Base-by-base conservation (phyloP, 2,329 filamentous ascomycete species). In the Simplicillium aogashimaense region DNA sequence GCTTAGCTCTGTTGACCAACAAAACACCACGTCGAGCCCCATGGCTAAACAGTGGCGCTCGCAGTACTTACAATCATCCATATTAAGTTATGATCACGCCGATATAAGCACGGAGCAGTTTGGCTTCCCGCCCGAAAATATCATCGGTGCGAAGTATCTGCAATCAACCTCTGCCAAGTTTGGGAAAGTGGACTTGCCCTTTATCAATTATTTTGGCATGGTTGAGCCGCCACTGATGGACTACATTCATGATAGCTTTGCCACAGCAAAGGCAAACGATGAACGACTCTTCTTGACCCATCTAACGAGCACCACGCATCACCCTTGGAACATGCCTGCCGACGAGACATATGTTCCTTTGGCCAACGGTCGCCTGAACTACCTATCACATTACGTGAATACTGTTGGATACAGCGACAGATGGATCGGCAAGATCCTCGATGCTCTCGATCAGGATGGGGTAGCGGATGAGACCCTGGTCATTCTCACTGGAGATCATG, bases 171-270 rank as follows among this genome's bases (percentile, higher is more conserved):
- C 41, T 2, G 54, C 56, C 3, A 55, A 51, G 35, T 54, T 58
- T 28, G 57, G 56, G 1, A 44, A 50, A 3, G 53, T 54, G 1
- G 54, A 48, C 0, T 16, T 58, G 2, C 46, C 53, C 0, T 54
- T 61, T 29, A 53, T 59, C 35, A 61, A 62, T 44, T 59, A 60
- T 14, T 62, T 60, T 9, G 55, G 54, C 4, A 54, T 59, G 37
- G 46, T 55, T 36, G 59, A 61, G 31, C 47, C 49, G 1, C 50
- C 50, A 0, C 46, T 61, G 3, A 54, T 57, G 32, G 54, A 58
- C 28, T 61, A 61, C 12, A 53, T 61, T 13, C 50, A 47, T 4
- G 57, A 61, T 36, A 48, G 52, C 12, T 60, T 61, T 8, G 45
- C 47, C 2, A 41, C 48, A 1, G 58, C 58, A 9, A 50, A 46